These are phyloP conservation scores for Rhizopus microsporus DNA, from an alignment of 371 early-diverging fungal species.

Conservation along the genomic window DNA sequence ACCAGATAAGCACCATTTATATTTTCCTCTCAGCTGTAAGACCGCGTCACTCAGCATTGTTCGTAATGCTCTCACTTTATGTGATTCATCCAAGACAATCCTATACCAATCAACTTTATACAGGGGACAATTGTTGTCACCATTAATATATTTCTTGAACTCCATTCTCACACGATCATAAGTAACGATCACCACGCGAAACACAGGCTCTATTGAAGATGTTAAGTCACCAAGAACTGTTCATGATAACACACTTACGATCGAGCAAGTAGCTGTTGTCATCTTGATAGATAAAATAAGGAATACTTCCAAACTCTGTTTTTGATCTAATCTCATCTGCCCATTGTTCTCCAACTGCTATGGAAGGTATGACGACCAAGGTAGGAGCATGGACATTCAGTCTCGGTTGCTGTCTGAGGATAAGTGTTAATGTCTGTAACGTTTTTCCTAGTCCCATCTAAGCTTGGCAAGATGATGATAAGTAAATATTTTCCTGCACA, in stretches of 20 bases:
- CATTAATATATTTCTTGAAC: constrained; percentile 19
- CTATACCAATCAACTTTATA: constrained; percentile 53
- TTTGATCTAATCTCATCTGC: constrained; percentile 62
- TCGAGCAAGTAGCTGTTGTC: constrained; percentile 33
- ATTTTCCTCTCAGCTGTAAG: constrained; percentile 26
- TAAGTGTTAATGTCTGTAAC: constrained; percentile 34
- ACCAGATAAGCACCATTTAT: constrained; percentile 88
- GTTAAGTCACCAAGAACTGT: no score
- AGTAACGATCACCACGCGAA: constrained; percentile 43
- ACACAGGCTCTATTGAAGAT: constrained; percentile 28
- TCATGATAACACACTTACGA: constrained; percentile 20
- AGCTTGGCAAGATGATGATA: not conserved
- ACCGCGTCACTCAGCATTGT: constrained; percentile 33
- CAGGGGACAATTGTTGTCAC: constrained; percentile 23
- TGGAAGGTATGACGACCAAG: constrained; percentile 40
- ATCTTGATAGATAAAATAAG: constrained; percentile 42
- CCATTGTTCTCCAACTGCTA: constrained; percentile 65
- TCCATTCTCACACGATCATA: constrained; percentile 43
- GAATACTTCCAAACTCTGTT: constrained; percentile 49
- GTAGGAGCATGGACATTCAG: constrained; percentile 31
- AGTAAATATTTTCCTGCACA: not conserved
- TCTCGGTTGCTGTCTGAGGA: constrained; percentile 43
- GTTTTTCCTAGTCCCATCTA: constrained; percentile 53
- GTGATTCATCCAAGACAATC: constrained; percentile 81
- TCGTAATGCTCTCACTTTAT: constrained; percentile 57